Evolutionary conservation across 139 green algal genomes (phyloP), one percentile per base, ranked within the genome.

Genomic region (Haematococcus lacustris): DNA sequence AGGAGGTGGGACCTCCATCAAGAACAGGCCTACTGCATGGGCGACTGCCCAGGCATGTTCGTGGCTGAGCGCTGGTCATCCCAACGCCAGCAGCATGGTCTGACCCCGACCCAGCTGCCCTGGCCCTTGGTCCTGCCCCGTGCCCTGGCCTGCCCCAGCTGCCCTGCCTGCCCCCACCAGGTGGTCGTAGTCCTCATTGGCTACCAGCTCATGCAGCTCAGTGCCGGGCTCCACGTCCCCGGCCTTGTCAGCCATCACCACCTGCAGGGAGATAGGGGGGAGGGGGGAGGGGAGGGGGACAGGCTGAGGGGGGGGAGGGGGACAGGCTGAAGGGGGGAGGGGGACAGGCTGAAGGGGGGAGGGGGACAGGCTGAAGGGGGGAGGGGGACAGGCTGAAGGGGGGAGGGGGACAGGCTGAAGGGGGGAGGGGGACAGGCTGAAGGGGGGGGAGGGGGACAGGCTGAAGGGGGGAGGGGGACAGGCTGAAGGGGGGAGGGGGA

Each of bases 181-280:
- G 47, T 85, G 68, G 33, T 88, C 80, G 51, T 82, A 80, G 66
- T 88, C 71, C 23, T 85, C 81, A 35, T 74, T 75, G 35, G 80
- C 74, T 25, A 93, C 79, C 6, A 95, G 79, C 66, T 93, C 88
- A 71, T 83, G 80, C 76, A 94, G 73, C n/a, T 86, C 79, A 38
- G 73, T 79, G 50, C 75, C 81, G 38, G 78, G 62, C 77, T 85
- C 77, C 71, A 88, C 76, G 60, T 85, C 80, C 7, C 43, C 73
- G 35, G 73, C 68, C 71, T 82, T 83, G 57, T 78, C 74, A 17
- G 78, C 78, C 65, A 88, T 73, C 43, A 88, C 78, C 53, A 70
- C 71, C 50, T 71, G 41, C 68, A 85, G 71, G 50, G 78, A 87
- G 38, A 91, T 76, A 1, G 86, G 76, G 26, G 30, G 75, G 38